phyloP scores from a whole-genome alignment of 352 stramenopile genomes.

The Phytopythium sindhum region DNA sequence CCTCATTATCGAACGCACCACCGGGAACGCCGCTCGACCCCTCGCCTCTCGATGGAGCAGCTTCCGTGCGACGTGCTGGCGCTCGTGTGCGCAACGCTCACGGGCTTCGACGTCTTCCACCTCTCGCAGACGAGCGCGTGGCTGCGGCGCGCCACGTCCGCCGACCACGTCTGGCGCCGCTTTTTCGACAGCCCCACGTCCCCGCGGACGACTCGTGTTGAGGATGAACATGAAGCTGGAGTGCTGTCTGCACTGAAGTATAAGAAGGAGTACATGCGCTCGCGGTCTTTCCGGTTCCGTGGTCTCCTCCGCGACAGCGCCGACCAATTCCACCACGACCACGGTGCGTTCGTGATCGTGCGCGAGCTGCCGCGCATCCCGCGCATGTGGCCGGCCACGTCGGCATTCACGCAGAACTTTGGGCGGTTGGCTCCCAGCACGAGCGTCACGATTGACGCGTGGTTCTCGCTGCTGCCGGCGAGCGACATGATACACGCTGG shows the following conservation, averaged over 20 bases:
- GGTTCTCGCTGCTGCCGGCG: slow-evolving; percentile 27
- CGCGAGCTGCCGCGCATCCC: not conserved
- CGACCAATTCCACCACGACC: slow-evolving; percentile 3
- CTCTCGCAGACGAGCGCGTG: slow-evolving; percentile 5
- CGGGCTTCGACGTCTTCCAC: slow-evolving; percentile 6
- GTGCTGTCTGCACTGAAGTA: not conserved
- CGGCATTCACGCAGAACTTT: slow-evolving; percentile 15
- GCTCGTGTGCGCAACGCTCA: not conserved
- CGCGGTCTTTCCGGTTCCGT: slow-evolving; percentile 3
- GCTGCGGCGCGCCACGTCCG: not conserved
- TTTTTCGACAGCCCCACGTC: not conserved
- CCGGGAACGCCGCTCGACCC: not conserved
- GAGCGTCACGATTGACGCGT: slow-evolving; percentile 35
- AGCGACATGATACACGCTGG: slow-evolving; percentile 12
- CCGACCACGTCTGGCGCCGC: not conserved
- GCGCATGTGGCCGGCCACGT: not conserved
- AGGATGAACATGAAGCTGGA: not conserved
- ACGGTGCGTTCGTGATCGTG: slow-evolving; percentile 7
- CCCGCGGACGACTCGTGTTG: not conserved
- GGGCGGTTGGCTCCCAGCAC: slow-evolving; percentile 13
- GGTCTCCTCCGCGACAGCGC: not conserved
- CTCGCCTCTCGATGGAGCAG: not conserved
- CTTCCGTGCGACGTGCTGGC: not conserved
- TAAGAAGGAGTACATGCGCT: slow-evolving; percentile 3
- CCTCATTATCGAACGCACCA: slow-evolving; percentile 1